A percentile compares a stretch with the other conserved stretches of the same genome.
phyloP scores from a whole-genome alignment of 1,284 basidiomycete genomes.

The Austroboletus novae-zelandiae region DNA sequence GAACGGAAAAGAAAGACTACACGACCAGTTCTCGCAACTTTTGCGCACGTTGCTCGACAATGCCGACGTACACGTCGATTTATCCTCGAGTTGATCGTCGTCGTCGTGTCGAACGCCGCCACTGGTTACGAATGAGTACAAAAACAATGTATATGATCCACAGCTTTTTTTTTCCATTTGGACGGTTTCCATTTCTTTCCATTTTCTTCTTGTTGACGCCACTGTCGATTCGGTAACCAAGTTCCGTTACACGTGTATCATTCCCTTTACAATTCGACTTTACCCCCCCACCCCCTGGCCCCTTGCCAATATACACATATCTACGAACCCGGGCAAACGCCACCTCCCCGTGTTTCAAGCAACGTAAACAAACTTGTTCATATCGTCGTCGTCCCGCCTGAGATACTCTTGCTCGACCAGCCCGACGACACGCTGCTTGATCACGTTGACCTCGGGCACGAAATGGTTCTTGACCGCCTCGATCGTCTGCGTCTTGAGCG shows the following conservation, averaged over 20 bases:
- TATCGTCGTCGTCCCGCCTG: conserved; percentile 70
- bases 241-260: too few relatives aligned
- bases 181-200: background rate
- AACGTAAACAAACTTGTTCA: conserved; percentile 73
- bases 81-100: conserved; percentile 8
- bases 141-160: background rate
- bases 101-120: too few relatives aligned
- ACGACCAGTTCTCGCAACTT: conserved; percentile 59
- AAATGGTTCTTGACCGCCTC: conserved; percentile 81
- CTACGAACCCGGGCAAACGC: too few relatives aligned
- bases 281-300: too few relatives aligned
- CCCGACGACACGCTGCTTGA: conserved; percentile 81
- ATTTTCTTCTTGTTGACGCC: background rate
- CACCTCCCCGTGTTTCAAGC: too few relatives aligned
- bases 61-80: conserved; percentile 39
- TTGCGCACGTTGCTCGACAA: conserved; percentile 60
- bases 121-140: background rate
- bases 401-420: conserved; percentile 88
- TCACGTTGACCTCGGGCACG: conserved; percentile 66
- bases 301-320: too few relatives aligned
- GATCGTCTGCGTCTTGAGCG: conserved; percentile 76
- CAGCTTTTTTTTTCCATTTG: background rate
- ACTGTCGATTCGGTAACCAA: background rate
- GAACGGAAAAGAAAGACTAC: conserved; percentile 44
- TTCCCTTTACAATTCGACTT: too few relatives aligned